Conservation (phyloP, 176 grass and related monocot species). For the Bromus sterilis region DNA sequence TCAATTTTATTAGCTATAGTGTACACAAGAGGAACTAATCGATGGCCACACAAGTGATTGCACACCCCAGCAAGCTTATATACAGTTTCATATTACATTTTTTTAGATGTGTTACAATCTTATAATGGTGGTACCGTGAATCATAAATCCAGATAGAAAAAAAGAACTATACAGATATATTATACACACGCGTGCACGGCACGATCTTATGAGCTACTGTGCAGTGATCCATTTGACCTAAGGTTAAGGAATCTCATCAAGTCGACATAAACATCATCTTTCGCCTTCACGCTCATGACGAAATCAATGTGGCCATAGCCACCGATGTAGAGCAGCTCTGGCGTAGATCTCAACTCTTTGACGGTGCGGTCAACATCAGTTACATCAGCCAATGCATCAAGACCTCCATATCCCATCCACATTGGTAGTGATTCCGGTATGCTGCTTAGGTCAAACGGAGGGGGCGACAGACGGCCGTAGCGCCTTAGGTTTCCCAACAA, state of each 20-base stretch:
- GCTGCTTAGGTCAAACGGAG: constrained; percentile 48
- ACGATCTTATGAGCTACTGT: constrained; percentile 53
- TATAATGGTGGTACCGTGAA: not conserved
- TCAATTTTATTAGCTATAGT: no score
- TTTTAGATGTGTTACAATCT: not conserved
- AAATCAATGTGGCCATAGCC: constrained; percentile 85
- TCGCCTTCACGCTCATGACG: constrained; percentile 55
- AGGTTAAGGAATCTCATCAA: constrained; percentile 72
- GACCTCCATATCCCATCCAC: constrained; percentile 84
- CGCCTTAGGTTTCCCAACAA: constrained; percentile 46
- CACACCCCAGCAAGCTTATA: not conserved
- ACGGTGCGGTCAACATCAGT: constrained; percentile 59
- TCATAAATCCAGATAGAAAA: not conserved
- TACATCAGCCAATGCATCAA: constrained; percentile 73
- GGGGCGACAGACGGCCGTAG: constrained; percentile 42
- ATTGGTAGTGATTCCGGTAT: constrained; percentile 68
- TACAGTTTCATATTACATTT: not conserved
- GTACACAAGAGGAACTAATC: no score
- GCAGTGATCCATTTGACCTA: constrained; percentile 28
- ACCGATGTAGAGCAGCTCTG: constrained; percentile 59
- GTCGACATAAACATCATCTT: constrained; percentile 64
- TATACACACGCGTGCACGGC: not conserved
- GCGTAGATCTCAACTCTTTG: constrained; percentile 49
- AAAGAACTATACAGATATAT: not conserved
- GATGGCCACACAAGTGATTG: not conserved